Conservation (phyloP, 2,329 filamentous ascomycete genomes). For the Rutstroemia sp. region DNA sequence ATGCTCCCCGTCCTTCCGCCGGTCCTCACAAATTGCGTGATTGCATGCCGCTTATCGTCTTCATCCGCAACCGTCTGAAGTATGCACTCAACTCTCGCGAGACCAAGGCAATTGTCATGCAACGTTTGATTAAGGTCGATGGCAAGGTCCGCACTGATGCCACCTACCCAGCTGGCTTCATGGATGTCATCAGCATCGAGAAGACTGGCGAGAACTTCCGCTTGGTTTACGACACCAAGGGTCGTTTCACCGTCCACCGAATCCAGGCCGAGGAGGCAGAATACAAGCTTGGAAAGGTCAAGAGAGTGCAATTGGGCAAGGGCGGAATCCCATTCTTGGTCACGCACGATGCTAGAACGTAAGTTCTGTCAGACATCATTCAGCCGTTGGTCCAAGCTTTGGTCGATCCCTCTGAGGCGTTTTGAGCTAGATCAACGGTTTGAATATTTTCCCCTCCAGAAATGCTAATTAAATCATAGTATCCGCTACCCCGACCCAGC, state of each 20-base stretch:
- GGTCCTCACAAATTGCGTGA: conserved; percentile 99
- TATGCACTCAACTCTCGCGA: conserved; percentile 99
- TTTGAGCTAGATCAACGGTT: conserved; percentile 30
- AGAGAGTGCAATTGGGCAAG: conserved; percentile 98
- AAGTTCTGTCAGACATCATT: conserved; percentile 97
- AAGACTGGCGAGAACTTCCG: conserved; percentile 99
- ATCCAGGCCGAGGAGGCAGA: conserved; percentile 97
- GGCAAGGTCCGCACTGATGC: conserved; percentile 98
- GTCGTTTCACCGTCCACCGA: conserved; percentile 99
- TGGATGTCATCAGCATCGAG: conserved; percentile 99
- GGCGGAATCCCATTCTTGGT: conserved; percentile 99
- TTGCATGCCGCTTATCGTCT: conserved; percentile 97
- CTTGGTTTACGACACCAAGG: conserved; percentile 99
- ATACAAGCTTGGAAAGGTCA: conserved; percentile 99
- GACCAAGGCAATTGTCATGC: conserved; percentile 96
- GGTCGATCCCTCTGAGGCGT: conserved; percentile 45
- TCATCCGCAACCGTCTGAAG: conserved; percentile 95
- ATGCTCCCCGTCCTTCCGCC: conserved; percentile 61
- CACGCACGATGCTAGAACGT: conserved; percentile 99
- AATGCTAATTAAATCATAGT: conserved; percentile 44
- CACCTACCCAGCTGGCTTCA: conserved; percentile 97
- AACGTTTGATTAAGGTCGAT: conserved; percentile 99
- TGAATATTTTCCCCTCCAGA: conserved; percentile 22
- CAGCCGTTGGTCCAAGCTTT: conserved; percentile 99
- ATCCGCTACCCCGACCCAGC: conserved; percentile 98